phyloP scores from a whole-genome alignment of 345 rosid species.

The Arabidopsis suecica region DNA sequence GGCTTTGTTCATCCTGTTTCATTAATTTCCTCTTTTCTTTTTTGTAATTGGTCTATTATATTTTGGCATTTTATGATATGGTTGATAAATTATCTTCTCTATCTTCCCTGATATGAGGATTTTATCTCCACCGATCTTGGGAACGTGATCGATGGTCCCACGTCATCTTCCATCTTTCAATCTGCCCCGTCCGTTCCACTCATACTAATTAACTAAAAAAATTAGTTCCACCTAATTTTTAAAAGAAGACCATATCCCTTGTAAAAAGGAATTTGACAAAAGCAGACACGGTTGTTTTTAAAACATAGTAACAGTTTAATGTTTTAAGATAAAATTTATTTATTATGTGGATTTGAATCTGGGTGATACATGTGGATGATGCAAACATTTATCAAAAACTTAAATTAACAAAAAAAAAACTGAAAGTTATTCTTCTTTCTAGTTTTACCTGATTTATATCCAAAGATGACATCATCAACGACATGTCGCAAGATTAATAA shows the following conservation, averaged over 20 bases:
- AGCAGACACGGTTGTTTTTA: too few species aligned
- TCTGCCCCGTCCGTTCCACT: constrained; percentile 12
- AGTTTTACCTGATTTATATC: neutral
- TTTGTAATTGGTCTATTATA: neutral
- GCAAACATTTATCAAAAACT: too few species aligned
- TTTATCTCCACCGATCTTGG: constrained; percentile 39
- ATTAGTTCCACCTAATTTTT: neutral
- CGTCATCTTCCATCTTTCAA: constrained; percentile 17
- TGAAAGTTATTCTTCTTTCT: neutral
- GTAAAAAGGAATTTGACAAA: neutral
- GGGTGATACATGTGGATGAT: neutral
- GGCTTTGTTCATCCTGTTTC: neutral
- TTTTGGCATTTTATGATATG: constrained; percentile 1
- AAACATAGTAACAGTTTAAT: too few species aligned
- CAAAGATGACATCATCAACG: constrained; percentile 21
- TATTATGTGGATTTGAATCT: neutral
- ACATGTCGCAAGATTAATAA: neutral
- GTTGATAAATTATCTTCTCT: constrained; percentile 4
- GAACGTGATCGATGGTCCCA: constrained; percentile 34
- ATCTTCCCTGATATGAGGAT: constrained; percentile 31
- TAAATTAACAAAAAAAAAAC: too few species aligned
- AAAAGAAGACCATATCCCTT: neutral
- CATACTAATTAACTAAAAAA: neutral
- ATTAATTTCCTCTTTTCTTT: neutral
- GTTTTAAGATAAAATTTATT: too few species aligned